phyloP scores from a whole-genome alignment of 805 yeast genomes.

The Spathaspora boniae region DNA sequence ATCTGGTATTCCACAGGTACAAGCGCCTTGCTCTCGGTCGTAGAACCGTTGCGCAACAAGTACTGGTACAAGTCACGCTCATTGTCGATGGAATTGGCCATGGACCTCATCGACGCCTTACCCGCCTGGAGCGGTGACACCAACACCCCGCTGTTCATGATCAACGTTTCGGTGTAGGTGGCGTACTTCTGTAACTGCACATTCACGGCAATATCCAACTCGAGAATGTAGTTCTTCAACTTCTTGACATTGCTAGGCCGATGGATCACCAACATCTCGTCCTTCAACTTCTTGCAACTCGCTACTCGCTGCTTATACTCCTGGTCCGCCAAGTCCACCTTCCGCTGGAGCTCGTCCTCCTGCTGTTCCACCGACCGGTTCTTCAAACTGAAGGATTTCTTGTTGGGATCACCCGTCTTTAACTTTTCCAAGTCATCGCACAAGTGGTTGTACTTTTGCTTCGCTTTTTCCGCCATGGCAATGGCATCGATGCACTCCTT shows the following conservation, averaged over 20 bases:
- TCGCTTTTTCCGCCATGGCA: constrained; percentile 83
- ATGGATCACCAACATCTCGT: constrained; percentile 64
- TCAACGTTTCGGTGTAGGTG: constrained; percentile 77
- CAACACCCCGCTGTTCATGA: constrained; percentile 81
- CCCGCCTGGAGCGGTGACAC: constrained; percentile 62
- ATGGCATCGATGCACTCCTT: constrained; percentile 84
- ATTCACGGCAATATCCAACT: constrained; percentile 85
- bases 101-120: constrained; percentile 66
- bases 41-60: constrained; percentile 45
- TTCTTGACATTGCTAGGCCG: constrained; percentile 75
- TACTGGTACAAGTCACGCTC: constrained; percentile 78
- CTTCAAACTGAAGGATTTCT: constrained; percentile 77
- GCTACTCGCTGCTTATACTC: constrained; percentile 81
- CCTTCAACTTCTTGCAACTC: constrained; percentile 67
- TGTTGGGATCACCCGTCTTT: constrained; percentile 76
- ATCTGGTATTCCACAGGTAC: constrained; percentile 68
- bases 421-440: constrained; percentile 86
- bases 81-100: constrained; percentile 76
- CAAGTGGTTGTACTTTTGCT: constrained; percentile 62
- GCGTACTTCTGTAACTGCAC: constrained; percentile 87
- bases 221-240: constrained; percentile 74
- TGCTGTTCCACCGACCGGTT: constrained; percentile 78
- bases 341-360: constrained; percentile 82
- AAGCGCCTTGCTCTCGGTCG: constrained; percentile 33
- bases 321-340: constrained; percentile 78